These are phyloP conservation scores for Colletotrichum melonis DNA, from an alignment of 2,329 filamentous ascomycete species.

Conservation along the genomic window DNA sequence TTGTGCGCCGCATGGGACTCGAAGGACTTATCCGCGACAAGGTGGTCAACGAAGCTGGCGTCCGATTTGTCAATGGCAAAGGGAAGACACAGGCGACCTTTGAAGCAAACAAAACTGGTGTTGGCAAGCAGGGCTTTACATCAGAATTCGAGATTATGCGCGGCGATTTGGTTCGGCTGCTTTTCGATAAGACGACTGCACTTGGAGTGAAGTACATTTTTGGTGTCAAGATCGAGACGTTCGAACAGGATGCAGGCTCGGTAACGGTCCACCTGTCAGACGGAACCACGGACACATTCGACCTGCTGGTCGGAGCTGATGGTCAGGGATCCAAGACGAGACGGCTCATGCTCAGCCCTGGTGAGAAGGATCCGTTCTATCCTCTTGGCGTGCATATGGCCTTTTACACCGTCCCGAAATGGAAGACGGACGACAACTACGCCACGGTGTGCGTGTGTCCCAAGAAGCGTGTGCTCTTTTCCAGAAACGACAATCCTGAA, in stretches of 20 bases:
- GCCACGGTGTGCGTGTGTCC: slow-evolving; percentile 23
- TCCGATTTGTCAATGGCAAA: slow-evolving; percentile 55
- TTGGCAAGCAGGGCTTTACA: slow-evolving; percentile 57
- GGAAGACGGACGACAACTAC: slow-evolving; percentile 34
- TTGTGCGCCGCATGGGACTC: slow-evolving; percentile 53
- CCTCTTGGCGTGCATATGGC: slow-evolving; percentile 42
- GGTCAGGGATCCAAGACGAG: slow-evolving; percentile 63
- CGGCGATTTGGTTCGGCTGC: slow-evolving; percentile 62
- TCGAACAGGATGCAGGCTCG: slow-evolving; percentile 45
- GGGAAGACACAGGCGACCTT: slow-evolving; percentile 53
- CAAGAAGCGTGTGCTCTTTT: slow-evolving; percentile 15
- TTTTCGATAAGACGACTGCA: slow-evolving; percentile 54
- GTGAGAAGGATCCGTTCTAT: slow-evolving; percentile 39
- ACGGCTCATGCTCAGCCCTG: slow-evolving; percentile 49
- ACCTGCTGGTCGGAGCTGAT: slow-evolving; percentile 67
- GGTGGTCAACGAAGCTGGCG: slow-evolving; percentile 59
- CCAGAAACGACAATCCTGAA: slow-evolving; percentile 28
- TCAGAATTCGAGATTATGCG: slow-evolving; percentile 71
- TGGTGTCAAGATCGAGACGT: slow-evolving; percentile 38
- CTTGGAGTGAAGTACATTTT: slow-evolving; percentile 42
- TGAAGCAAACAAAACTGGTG: slow-evolving; percentile 51
- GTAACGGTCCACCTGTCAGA: slow-evolving; percentile 56
- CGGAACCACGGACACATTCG: slow-evolving; percentile 55
- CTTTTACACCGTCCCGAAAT: slow-evolving; percentile 47
- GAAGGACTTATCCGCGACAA: slow-evolving; percentile 47